Base-by-base conservation (phyloP, 805 yeast genomes). In the Tanozyma kutaoensis region DNA sequence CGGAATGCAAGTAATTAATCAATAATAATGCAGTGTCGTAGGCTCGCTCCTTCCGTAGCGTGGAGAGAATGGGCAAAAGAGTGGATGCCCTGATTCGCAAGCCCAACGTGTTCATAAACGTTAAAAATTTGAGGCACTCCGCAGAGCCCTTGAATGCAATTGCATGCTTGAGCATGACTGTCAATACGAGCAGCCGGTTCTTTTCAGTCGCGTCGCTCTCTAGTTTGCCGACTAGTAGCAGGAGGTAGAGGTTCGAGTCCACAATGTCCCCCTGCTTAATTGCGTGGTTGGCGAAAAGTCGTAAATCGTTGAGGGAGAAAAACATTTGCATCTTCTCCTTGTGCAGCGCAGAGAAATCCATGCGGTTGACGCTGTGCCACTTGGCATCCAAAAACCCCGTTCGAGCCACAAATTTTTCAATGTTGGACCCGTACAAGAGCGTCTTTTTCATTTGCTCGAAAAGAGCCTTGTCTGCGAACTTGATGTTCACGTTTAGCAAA, bases 141-240 rank as follows among this genome's bases (percentile, higher is more conserved):
- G 46, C 41, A 1, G 56, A 43, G 1, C 62, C 60, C 29, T 53
- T 57, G 36, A 56, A 57, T 4, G 43, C 38, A 57, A 57, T 56
- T 9, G 54, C 40, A 28, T 57, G 50, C 17, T 40, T 32, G 17
- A 57, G 36, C n/a, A 55, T 38, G 4, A 45, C 36, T 15, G 42
- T 39, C 2, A 58, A 36, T 4, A 59, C 43, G 2, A 40, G 32
- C 26, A 46, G 53, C 2, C 50, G 30, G 6, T 29, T 23, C 10
- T 23, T 24, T 3, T 24, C 24, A 5, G 27, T 29, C 8, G 16
- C 21, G 24, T 22, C 16, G 15, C 14, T 16, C 34, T 58, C 66
- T 28, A 56, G 53, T 30, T 58, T 59, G 4, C 48, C 28, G 11
- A 58, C 55, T 24, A 58, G 24, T n/a, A 58, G 40, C 18, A 48